Percentiles rank a stretch among this genome's conserved stretches.
phyloP scores from a whole-genome alignment of 2,329 filamentous ascomycete species.

The Alternaria burnsii region DNA sequence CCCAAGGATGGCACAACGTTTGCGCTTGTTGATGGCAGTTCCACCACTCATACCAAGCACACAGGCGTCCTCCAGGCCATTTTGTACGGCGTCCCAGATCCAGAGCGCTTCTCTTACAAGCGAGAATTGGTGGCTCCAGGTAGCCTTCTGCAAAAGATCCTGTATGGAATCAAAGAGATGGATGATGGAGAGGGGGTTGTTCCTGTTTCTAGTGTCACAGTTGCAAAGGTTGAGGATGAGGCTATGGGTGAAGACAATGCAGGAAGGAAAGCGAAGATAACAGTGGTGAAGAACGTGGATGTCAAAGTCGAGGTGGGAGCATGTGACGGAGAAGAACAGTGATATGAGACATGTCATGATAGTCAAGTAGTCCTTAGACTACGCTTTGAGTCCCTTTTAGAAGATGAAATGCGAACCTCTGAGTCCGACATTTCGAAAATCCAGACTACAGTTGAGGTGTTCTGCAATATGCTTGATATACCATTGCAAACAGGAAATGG shows the following conservation, averaged over 20 bases:
- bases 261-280: background rate
- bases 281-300: background rate
- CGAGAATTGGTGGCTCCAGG: background rate
- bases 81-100: conserved; percentile 25
- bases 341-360: background rate
- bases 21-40: background rate
- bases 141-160: background rate
- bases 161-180: conserved; percentile 5
- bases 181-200: background rate
- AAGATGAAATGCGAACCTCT: too few species aligned
- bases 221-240: background rate
- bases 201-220: background rate
- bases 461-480: background rate
- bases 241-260: background rate
- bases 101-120: conserved; percentile 7
- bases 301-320: background rate
- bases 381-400: background rate
- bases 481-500: background rate
- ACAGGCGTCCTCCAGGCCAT: conserved; percentile 19
- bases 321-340: background rate
- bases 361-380: background rate
- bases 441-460: background rate
- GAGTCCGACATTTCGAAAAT: too few species aligned
- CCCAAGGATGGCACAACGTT: conserved; percentile 26
- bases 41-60: background rate